These are phyloP conservation scores for Debaryomycetaceae sp. DNA, from an alignment of 1,139 yeast genomes.

Conservation along the genomic window DNA sequence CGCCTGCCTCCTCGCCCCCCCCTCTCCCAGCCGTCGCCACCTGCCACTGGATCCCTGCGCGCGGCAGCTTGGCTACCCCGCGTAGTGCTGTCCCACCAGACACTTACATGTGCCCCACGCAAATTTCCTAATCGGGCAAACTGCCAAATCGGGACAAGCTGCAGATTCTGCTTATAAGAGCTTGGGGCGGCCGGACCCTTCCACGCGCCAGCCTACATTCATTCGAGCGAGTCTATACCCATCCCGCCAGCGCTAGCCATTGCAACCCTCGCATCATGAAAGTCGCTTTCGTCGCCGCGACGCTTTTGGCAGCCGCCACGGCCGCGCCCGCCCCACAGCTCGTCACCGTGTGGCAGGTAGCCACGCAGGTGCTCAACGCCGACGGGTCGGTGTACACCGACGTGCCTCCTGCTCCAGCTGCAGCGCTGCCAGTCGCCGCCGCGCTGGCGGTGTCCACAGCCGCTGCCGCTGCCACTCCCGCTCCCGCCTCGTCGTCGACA, in stretches of 20 bases:
- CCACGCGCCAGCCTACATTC: too few relatives aligned
- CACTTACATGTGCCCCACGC: too few relatives aligned
- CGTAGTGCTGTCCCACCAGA: too few relatives aligned
- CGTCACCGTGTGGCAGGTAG: slow-evolving; percentile 23
- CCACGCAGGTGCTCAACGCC: slow-evolving; percentile 15
- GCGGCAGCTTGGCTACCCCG: too few relatives aligned
- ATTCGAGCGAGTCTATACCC: too few relatives aligned
- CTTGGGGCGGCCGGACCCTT: too few relatives aligned
- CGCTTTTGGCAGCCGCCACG: slow-evolving; percentile 9
- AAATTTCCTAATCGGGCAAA: slow-evolving; percentile 6
- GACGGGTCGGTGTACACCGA: slow-evolving; percentile 15
- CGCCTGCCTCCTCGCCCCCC: too few relatives aligned
- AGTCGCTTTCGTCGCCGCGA: slow-evolving; percentile 7
- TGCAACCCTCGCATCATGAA: slow-evolving; percentile 8
- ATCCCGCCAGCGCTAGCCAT: too few relatives aligned
- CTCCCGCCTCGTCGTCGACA: slow-evolving; percentile 6
- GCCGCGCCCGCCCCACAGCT: slow-evolving; percentile 29
- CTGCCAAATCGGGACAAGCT: slow-evolving; percentile 3
- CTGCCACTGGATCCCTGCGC: too few relatives aligned
- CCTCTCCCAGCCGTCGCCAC: too few relatives aligned
- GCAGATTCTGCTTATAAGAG: slow-evolving; percentile 6
- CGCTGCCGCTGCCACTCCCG: slow-evolving; percentile 8
- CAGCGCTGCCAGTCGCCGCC: slow-evolving; percentile 11
- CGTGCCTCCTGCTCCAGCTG: slow-evolving; percentile 11
- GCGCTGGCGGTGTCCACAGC: slow-evolving; percentile 9